Evolutionary conservation across 495 filamentous ascomycete species (phyloP), one percentile per base, ranked within the genome.

Genomic region (Talaromyces stipitatus): DNA sequence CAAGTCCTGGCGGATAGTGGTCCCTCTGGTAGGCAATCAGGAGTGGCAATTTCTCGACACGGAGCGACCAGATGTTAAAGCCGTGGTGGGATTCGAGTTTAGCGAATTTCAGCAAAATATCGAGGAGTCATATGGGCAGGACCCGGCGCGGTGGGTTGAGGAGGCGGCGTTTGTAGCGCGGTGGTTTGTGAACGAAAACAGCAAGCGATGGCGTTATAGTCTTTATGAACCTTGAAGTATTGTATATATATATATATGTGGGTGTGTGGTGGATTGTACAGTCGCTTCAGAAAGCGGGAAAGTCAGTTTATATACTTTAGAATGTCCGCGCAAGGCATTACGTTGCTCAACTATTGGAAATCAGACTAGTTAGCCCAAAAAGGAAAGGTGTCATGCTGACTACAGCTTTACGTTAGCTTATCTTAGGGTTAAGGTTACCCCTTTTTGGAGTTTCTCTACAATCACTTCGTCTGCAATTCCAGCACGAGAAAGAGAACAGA

Each of bases 21-120:
- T 79, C 23, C 76, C 77, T 4, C 66, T 80, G 11, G 69, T 78
- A 36, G 69, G 70, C 55, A 69, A 72, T 11, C 68, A 76, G 7
- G 73, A 73, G 24, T 78, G 74, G 65, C 72, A 70, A 4, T 80
- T 76, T 60, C 71, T 71, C 14, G 68, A 79, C 54, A 59, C 58
- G 14, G 76, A 79, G 51, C 76, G 74, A 5, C 58, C 67, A 27
- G 77, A 79, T 56, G 32, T 66, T 2, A 45, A 72, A 12, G 65
- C 71, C 0, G 50, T 71, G 11, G 68, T 71, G 28, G 58, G 63
- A 7, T 76, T 77, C 60, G 65, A 59, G 22, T 62, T 75, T 22
- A 51, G 56, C 20, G 73, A 75, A 26, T 58, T 77, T 50, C 67
- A 65, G 1, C 50, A 61, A 14, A 62, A 55, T 2, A 58, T 80